phyloP scores from a whole-genome alignment of 2,329 filamentous ascomycete species.

The Fusarium marasasianum region DNA sequence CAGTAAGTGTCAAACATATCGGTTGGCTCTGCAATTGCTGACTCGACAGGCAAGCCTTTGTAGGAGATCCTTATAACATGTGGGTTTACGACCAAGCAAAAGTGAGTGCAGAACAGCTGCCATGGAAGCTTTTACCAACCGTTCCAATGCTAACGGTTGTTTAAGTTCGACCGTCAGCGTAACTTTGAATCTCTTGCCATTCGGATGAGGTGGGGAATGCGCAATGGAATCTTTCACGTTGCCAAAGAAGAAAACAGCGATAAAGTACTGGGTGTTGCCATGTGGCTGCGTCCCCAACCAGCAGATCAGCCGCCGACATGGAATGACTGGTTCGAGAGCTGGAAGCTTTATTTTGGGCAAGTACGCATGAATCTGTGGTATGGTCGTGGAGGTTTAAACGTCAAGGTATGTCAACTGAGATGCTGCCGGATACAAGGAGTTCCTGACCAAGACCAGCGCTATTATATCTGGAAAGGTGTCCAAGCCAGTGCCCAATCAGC shows the following conservation, averaged over 20 bases:
- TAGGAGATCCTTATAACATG: conserved; percentile 71
- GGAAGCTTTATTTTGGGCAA: conserved; percentile 73
- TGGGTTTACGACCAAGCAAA: conserved; percentile 71
- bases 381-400: conserved; percentile 74
- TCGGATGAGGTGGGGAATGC: conserved; percentile 76
- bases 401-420: conserved; percentile 52
- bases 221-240: conserved; percentile 74
- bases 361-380: conserved; percentile 73
- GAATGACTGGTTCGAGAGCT: conserved; percentile 69
- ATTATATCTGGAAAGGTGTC: conserved; percentile 76
- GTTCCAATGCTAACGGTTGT: neutral
- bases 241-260: conserved; percentile 66
- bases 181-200: conserved; percentile 72
- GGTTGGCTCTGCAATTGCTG: accelerated
- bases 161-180: conserved; percentile 65
- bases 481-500: conserved; percentile 69
- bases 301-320: conserved; percentile 62
- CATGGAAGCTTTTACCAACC: accelerated
- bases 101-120: conserved; percentile 39
- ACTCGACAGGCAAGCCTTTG: conserved; percentile 62
- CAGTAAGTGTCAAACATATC: conserved; percentile 51
- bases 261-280: conserved; percentile 73
- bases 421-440: neutral
- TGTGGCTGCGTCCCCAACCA: conserved; percentile 72
- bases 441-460: conserved; percentile 55